phyloP scores from a whole-genome alignment of 2,329 filamentous ascomycete species.

The Penicillium sp. region DNA sequence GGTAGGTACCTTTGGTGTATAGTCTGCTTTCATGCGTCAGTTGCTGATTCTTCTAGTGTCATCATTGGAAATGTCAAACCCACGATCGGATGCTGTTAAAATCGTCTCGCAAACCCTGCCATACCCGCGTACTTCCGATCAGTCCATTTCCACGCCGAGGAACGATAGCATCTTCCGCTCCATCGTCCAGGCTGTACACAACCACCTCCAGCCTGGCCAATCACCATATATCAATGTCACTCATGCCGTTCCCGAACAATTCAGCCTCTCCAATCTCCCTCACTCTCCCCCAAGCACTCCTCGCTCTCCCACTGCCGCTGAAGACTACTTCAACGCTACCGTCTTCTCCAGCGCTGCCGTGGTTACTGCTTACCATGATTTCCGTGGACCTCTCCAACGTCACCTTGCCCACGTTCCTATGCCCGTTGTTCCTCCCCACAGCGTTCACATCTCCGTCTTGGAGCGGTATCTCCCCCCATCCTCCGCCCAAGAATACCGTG shows the following conservation, averaged over 20 bases:
- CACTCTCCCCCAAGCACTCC: conserved; percentile 64
- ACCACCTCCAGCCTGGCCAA: conserved; percentile 49
- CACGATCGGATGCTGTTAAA: conserved; percentile 48
- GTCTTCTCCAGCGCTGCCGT: conserved; percentile 63
- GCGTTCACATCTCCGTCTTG: conserved; percentile 60
- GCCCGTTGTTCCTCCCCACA: conserved; percentile 60
- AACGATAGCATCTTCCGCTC: conserved; percentile 50
- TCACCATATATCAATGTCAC: conserved; percentile 64
- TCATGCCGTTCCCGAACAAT: conserved; percentile 62
- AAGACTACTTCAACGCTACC: conserved; percentile 63
- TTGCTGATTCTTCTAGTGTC: conserved; percentile 30
- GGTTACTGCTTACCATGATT: conserved; percentile 58
- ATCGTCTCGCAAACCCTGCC: conserved; percentile 62
- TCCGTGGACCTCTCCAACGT: conserved; percentile 46
- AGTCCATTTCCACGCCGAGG: conserved; percentile 29
- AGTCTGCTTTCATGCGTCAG: neutral
- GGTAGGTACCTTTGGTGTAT: conserved; percentile 27
- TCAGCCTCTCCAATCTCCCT: conserved; percentile 61
- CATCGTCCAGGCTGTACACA: conserved; percentile 57
- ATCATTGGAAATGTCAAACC: conserved; percentile 38
- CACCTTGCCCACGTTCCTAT: conserved; percentile 50
- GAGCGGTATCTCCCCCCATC: conserved; percentile 67
- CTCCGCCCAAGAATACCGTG: conserved; percentile 57
- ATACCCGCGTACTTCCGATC: conserved; percentile 47
- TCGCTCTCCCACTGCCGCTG: conserved; percentile 46